Conservation (phyloP, 352 stramenopile species). For the Pythium pectinolyticum region DNA sequence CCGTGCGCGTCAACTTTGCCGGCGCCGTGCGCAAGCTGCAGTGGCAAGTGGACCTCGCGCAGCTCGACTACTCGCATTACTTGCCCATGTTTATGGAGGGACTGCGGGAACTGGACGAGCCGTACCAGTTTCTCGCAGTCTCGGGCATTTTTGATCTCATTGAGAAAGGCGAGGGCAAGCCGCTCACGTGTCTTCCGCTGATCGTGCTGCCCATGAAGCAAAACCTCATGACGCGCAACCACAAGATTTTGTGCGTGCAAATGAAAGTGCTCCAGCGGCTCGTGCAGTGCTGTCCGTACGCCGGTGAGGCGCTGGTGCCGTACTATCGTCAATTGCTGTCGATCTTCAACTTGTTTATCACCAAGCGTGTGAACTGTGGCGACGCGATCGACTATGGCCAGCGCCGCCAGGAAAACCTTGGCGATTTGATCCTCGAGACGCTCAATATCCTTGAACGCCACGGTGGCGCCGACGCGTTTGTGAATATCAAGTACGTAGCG, state of each 20-base stretch:
- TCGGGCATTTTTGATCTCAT: slow-evolving; percentile 83
- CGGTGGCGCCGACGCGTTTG: slow-evolving; percentile 86
- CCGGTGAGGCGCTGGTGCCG: slow-evolving; percentile 88
- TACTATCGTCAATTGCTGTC: slow-evolving; percentile 92
- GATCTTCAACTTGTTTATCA: slow-evolving; percentile 92
- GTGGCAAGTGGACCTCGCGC: slow-evolving; percentile 61
- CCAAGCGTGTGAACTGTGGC: slow-evolving; percentile 90
- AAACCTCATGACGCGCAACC: slow-evolving; percentile 83
- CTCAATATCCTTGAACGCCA: slow-evolving; percentile 87
- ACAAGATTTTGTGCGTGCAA: slow-evolving; percentile 69
- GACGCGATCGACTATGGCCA: slow-evolving; percentile 94
- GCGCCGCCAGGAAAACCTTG: slow-evolving; percentile 85
- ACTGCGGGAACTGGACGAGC: slow-evolving; percentile 83
- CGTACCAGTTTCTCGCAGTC: slow-evolving; percentile 81
- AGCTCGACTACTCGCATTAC: slow-evolving; percentile 87
- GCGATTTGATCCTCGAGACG: slow-evolving; percentile 88
- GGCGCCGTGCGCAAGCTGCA: slow-evolving; percentile 74
- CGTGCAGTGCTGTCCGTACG: slow-evolving; percentile 63
- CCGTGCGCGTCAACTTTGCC: slow-evolving; percentile 72
- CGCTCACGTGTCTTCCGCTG: slow-evolving; percentile 53
- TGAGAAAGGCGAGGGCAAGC: slow-evolving; percentile 62
- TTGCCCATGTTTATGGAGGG: slow-evolving; percentile 93
- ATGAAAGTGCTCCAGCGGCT: slow-evolving; percentile 80
- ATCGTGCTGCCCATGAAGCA: slow-evolving; percentile 80
- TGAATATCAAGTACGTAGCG: slow-evolving; percentile 91